Percentiles rank a stretch among this genome's conserved stretches.
Conservation (phyloP, 495 filamentous ascomycete genomes). For the Cladorrhinum samala region DNA sequence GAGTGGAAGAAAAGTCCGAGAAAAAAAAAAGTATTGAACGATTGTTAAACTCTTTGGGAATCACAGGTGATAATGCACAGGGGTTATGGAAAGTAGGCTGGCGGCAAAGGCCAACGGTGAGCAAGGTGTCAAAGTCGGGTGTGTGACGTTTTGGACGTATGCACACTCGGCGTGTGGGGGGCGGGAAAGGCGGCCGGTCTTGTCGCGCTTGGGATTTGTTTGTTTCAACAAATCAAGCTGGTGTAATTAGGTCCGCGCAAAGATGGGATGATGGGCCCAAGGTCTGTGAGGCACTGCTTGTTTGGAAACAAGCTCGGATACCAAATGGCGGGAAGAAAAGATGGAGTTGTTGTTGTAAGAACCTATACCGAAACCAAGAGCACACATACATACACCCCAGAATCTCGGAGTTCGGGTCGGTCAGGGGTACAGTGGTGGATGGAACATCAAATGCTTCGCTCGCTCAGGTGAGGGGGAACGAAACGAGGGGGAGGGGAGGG, state of each 20-base stretch:
- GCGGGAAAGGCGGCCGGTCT: not conserved
- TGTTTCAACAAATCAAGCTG: slow-evolving; percentile 1
- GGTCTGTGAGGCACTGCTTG: no score
- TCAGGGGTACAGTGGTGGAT: slow-evolving; percentile 1
- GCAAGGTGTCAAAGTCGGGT: no score
- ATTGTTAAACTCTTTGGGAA: not conserved
- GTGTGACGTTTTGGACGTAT: no score
- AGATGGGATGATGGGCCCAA: no score
- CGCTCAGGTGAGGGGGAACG: not conserved
- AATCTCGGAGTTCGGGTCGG: not conserved
- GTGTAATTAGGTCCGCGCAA: slow-evolving; percentile 5
- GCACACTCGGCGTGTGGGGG: no score
- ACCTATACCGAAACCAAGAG: not conserved
- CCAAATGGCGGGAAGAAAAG: no score
- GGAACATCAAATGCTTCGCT: slow-evolving; percentile 8
- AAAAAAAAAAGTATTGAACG: no score
- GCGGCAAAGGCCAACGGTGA: not conserved
- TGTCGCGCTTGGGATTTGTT: not conserved
- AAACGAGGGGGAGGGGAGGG: slow-evolving; percentile 8
- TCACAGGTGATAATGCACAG: not conserved
- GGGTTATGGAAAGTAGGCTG: not conserved
- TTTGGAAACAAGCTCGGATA: no score
- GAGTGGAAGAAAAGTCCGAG: not conserved
- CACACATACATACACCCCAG: not conserved
- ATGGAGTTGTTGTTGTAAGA: no score